phyloP scores from a whole-genome alignment of 495 filamentous ascomycete species.

The Ramalina intermedia region DNA sequence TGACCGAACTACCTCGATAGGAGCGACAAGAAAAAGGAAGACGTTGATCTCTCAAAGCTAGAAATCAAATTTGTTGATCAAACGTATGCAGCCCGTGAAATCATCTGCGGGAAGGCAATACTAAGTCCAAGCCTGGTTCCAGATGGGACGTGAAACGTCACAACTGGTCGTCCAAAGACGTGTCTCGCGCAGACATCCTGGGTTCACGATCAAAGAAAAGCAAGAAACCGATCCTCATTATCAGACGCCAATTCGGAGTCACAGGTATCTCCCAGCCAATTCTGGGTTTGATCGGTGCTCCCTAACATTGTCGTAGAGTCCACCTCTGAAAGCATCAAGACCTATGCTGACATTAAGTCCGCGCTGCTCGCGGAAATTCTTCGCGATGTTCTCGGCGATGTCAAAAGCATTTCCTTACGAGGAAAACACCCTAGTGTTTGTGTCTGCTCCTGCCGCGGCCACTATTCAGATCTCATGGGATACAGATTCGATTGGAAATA shows the following conservation, averaged over 20 bases:
- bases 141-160: constrained; percentile 1
- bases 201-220: not conserved
- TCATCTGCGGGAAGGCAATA: too few species aligned
- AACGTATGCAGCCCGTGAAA: not conserved
- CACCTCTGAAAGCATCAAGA: constrained; percentile 10
- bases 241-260: not conserved
- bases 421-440: constrained; percentile 16
- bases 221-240: not conserved
- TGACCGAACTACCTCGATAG: not conserved
- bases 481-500: constrained; percentile 10
- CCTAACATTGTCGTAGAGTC: not conserved
- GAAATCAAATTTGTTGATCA: constrained; percentile 4
- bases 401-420: constrained; percentile 21
- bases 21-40: constrained; percentile 2
- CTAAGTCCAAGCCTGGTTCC: not conserved
- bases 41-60: constrained; percentile 1
- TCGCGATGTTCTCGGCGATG: constrained; percentile 16
- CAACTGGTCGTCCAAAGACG: constrained; percentile 3
- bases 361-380: constrained; percentile 20
- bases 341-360: constrained; percentile 14
- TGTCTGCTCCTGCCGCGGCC: too few species aligned
- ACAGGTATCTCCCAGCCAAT: not conserved
- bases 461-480: not conserved
- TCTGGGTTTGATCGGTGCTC: not conserved
- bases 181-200: not conserved